A percentile compares a stretch with the other conserved stretches of the same genome.
phyloP scores from a whole-genome alignment of 352 stramenopile genomes.

The Phytophthora uliginosa region DNA sequence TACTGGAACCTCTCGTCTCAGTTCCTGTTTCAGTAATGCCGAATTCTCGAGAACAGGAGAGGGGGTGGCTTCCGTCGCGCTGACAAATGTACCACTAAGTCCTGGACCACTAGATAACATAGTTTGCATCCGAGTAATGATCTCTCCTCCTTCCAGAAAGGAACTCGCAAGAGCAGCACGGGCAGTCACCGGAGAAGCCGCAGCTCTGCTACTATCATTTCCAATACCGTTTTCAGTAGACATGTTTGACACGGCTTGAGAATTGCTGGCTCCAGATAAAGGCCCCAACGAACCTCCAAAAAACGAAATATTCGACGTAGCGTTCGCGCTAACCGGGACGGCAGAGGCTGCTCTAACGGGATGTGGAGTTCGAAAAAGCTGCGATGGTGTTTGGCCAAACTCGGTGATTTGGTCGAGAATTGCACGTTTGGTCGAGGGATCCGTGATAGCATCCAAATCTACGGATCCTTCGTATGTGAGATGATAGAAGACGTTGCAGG shows the following conservation, averaged over 20 bases:
- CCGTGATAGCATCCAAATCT: conserved; percentile 92
- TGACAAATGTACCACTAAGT: conserved; percentile 31
- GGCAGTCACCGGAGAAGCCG: conserved; percentile 39
- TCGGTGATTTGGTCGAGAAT: conserved; percentile 98
- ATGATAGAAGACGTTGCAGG: conserved; percentile 99
- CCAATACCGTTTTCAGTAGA: conserved; percentile 6
- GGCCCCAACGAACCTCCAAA: conserved; percentile 23
- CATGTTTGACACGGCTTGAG: not conserved
- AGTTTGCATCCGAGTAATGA: conserved; percentile 77
- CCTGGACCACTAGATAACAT: conserved; percentile 56
- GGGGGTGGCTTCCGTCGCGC: conserved; percentile 28
- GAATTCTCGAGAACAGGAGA: conserved; percentile 61
- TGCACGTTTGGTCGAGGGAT: conserved; percentile 72
- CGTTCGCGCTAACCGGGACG: not conserved
- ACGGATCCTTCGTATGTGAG: conserved; percentile 98
- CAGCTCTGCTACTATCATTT: not conserved
- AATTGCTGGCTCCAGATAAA: conserved; percentile 9
- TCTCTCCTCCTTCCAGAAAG: conserved; percentile 75
- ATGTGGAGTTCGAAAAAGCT: conserved; percentile 92
- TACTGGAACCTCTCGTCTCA: conserved; percentile 49
- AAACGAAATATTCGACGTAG: conserved; percentile 26
- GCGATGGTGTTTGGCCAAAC: conserved; percentile 98
- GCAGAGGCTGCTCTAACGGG: conserved; percentile 44
- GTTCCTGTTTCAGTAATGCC: conserved; percentile 60
- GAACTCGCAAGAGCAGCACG: conserved; percentile 56